phyloP scores from a whole-genome alignment of 495 filamentous ascomycete genomes.

The Xylaria acuta region DNA sequence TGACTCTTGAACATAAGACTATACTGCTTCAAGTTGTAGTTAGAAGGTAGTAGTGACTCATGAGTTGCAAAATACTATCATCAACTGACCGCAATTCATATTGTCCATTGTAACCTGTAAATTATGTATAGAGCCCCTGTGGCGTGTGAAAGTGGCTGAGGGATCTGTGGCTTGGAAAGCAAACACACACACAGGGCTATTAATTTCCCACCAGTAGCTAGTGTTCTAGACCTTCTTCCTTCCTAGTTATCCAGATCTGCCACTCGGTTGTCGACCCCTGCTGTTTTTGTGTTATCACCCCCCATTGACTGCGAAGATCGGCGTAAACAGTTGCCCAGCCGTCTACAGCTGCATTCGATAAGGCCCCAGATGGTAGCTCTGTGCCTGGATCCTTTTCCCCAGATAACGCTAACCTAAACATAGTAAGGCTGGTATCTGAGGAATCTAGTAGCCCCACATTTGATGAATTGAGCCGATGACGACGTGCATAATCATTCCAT shows the following conservation, averaged over 20 bases:
- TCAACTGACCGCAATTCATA: slow-evolving; percentile 5
- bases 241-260: too few species aligned
- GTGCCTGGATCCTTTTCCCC: slow-evolving; percentile 14
- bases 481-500: slow-evolving; percentile 7
- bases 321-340: background rate
- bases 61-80: background rate
- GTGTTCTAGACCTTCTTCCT: too few species aligned
- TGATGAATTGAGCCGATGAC: slow-evolving; percentile 11
- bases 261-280: too few species aligned
- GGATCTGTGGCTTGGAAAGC: too few species aligned
- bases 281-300: too few species aligned
- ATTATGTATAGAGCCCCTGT: too few species aligned
- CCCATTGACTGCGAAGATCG: slow-evolving; percentile 18
- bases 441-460: background rate
- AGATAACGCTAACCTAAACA: slow-evolving; percentile 1
- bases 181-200: too few species aligned
- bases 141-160: too few species aligned
- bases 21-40: background rate
- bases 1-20: background rate
- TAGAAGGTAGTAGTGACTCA: slow-evolving; percentile 13
- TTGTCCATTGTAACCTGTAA: too few species aligned
- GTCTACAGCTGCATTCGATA: background rate
- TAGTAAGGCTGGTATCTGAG: background rate
- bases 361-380: background rate
- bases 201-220: too few species aligned